Evolutionary conservation across 139 green algal genomes (phyloP), one percentile per base, ranked within the genome.

Genomic region (Chlorella sp.): DNA sequence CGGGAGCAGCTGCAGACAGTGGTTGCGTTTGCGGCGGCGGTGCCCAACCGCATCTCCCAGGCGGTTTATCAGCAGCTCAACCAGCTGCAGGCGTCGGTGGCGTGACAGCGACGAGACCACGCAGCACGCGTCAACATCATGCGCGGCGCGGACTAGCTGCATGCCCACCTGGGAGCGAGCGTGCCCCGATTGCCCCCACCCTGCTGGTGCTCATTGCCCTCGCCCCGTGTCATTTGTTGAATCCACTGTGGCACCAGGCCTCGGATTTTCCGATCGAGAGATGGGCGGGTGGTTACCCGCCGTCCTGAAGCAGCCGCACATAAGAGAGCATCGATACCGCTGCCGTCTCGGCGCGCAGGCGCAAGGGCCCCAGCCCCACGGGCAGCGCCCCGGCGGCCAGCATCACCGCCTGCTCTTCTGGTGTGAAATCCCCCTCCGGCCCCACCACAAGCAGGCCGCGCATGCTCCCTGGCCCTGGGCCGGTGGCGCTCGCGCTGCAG

Each of bases 391-490:
- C 94, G 0, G 83, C 79, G 8, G 31, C 64, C 19, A 81, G 27
- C 42, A 98, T 66, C 19, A 27, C 38, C 3, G 71, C 25, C 38
- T 93, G 27, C 74, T 98, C 94, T 1, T 67, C 81, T 1, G 79
- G 68, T 8, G 93, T 96, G 68, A 93, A 98, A 71, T 98, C 94
- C 1, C 94, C 94, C 64, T 98, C 94, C 0, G 94, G 94, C 0
- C 94, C 94, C 0, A 98, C 68, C 0, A 96, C 53, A 25, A 97
- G 74, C 31, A 94, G 35, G 3, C 73, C 71, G 4, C 65, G 46
- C 42, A 14, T 9, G 8, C 14, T 67, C 17, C 71, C 64, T 72
- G 69, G n/a, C n/a, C n/a, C n/a, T n/a, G n/a, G n/a, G n/a, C n/a
- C n/a, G n/a, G n/a, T n/a, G n/a, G n/a, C n/a, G n/a, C n/a, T n/a